phyloP scores from a whole-genome alignment of 257 asterid species.

The Gentiana dahurica region DNA sequence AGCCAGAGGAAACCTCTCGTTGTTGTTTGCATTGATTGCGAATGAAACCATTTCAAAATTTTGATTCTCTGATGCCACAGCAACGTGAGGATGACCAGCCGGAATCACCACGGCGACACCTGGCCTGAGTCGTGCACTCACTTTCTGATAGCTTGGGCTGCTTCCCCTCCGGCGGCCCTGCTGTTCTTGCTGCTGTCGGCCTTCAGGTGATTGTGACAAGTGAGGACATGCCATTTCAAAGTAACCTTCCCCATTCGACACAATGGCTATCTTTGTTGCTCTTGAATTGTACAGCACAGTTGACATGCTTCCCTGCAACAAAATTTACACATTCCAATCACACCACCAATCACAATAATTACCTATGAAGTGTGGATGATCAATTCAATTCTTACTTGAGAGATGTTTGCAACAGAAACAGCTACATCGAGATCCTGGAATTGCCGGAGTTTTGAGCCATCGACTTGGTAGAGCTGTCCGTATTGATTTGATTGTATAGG shows the following conservation, averaged over 20 bases:
- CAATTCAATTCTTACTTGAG: slow-evolving; percentile 18
- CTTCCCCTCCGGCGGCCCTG: neutral
- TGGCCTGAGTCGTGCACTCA: slow-evolving; percentile 25
- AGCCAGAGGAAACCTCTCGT: slow-evolving; percentile 35
- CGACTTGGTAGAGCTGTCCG: slow-evolving; percentile 47
- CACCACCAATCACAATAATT: no score
- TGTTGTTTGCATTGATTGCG: slow-evolving; percentile 30
- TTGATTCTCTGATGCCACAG: slow-evolving; percentile 39
- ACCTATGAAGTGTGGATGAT: no score
- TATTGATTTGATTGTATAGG: slow-evolving; percentile 33
- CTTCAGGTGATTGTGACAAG: slow-evolving; percentile 13
- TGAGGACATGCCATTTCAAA: slow-evolving; percentile 75
- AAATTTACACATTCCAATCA: neutral
- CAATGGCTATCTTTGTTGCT: slow-evolving; percentile 30
- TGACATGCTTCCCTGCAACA: slow-evolving; percentile 50
- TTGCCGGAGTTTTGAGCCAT: slow-evolving; percentile 18
- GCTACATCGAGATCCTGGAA: slow-evolving; percentile 37
- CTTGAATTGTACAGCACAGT: slow-evolving; percentile 43
- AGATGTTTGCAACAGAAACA: slow-evolving; percentile 37
- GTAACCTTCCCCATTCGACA: slow-evolving; percentile 50
- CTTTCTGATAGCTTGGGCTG: slow-evolving; percentile 25
- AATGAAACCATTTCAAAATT: slow-evolving; percentile 48
- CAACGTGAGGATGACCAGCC: slow-evolving; percentile 60
- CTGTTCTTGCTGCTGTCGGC: slow-evolving; percentile 6
- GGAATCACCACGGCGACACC: slow-evolving; percentile 53